Evolutionary conservation across 768 basidiomycete genomes (phyloP).

Genomic region (Lentinula guzmanii): DNA sequence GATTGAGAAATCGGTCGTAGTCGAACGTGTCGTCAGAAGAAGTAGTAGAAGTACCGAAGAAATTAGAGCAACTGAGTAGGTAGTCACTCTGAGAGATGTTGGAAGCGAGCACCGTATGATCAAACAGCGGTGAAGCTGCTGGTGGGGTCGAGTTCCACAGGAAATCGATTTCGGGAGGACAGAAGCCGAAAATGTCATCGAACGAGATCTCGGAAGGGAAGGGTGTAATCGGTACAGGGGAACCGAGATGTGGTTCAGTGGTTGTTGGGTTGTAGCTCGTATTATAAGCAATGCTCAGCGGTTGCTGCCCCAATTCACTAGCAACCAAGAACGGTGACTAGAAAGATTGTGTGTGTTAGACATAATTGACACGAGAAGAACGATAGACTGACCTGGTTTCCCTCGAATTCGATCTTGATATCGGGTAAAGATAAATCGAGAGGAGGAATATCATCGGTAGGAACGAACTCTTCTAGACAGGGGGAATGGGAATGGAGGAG

Average conservation of each 20-base stretch:
- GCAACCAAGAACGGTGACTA: not conserved
- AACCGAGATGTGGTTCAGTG: not conserved
- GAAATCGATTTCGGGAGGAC: not conserved
- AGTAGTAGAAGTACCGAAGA: not conserved
- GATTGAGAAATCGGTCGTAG: not conserved
- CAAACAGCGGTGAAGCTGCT: not conserved
- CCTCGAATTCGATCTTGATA: slow-evolving; percentile 13
- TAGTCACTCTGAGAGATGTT: not conserved
- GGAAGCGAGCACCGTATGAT: not conserved
- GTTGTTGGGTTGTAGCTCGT: not conserved
- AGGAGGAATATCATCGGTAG: slow-evolving; percentile 28
- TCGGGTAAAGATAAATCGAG: slow-evolving; percentile 20
- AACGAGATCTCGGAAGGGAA: not conserved
- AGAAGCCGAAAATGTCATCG: not conserved
- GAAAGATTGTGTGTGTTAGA: not conserved
- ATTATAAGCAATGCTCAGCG: not conserved
- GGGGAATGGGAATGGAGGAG: not conserved
- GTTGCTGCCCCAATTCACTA: not conserved
- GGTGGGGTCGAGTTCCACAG: not conserved
- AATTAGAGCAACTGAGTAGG: not conserved
- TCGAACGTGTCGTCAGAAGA: not conserved
- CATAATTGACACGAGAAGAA: not conserved
- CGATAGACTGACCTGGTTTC: not conserved
- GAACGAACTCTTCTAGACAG: slow-evolving; percentile 18
- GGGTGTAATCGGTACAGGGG: not conserved